Evolutionary conservation across 148 eudicot species (phyloP), one percentile per base, ranked within the genome.

Genomic region (Cornus controversa): DNA sequence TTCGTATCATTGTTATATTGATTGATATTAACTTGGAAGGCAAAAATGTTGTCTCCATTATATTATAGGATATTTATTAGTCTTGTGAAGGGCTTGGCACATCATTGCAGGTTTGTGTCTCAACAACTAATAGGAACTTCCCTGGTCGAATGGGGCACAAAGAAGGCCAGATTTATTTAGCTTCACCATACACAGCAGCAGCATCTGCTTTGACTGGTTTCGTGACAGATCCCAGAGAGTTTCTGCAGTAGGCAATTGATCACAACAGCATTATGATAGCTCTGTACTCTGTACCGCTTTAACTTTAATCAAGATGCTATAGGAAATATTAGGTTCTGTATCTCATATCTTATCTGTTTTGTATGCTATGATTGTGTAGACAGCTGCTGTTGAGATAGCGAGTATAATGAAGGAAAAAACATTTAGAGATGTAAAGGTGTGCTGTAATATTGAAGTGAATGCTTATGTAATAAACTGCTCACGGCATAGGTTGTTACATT

Each of bases 101-200:
- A 36, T 66, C 22, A 25, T 83, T 79, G 72, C 91, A 93, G 98
- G 98, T 91, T 13, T 93, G 98, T 75, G 98, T 93, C 24, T 91
- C 98, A 9, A 93, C 98, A 54, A 93, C 98, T 76, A 91, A 91
- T 27, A 86, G 98, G 84, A 93, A 93, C 82, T 91, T 93, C 87
- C 98, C 98, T 0, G 98, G 98, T 24, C 81, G 96, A 70, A 93
- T 93, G 98, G 98, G 98, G 6, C 87, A 91, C 91, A 93, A 83
- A 79, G 98, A 93, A 77, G 98, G 98, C 72, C 93, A 93, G 81
- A 91, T 93, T n/a, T 93, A 93, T 80, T 82, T 91, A 16, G 98
- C 98, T 25, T 93, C 98, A 75, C 98, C 98, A 6, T 91, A 90
- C 84, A 93, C 98, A 29, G 98, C 98, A 54, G 98, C 98, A 28